Evolutionary conservation across 495 filamentous ascomycete genomes (phyloP).

Genomic region (Podospora fimiseda): DNA sequence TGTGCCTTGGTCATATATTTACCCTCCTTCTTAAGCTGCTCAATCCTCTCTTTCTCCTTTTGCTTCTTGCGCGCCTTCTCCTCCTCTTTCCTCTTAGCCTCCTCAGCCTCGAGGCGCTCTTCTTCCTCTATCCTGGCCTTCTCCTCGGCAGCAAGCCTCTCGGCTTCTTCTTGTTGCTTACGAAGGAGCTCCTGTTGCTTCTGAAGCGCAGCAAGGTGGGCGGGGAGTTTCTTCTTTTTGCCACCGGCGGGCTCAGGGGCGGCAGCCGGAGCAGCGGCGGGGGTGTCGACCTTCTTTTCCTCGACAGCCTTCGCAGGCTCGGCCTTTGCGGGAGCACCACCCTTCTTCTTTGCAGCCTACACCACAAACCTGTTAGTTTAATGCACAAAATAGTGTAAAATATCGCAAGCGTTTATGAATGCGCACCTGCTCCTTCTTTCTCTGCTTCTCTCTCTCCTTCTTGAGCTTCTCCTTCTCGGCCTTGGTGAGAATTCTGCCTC

Average conservation of each 20-base stretch:
- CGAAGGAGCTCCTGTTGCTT: constrained; percentile 84
- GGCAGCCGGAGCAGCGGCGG: constrained; percentile 22
- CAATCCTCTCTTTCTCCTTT: constrained; percentile 91
- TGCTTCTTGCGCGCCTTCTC: constrained; percentile 76
- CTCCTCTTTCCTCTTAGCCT: constrained; percentile 45
- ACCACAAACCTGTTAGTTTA: constrained; percentile 15
- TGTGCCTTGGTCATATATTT: constrained; percentile 94
- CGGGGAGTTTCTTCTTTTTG: constrained; percentile 87
- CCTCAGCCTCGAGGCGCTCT: constrained; percentile 62
- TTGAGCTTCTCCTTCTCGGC: constrained; percentile 94
- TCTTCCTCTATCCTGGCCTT: constrained; percentile 65
- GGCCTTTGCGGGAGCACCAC: constrained; percentile 42
- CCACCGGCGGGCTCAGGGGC: constrained; percentile 46
- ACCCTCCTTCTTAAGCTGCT: constrained; percentile 91
- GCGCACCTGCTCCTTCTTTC: constrained; percentile 81
- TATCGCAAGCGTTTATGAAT: no score
- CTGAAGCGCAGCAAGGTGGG: constrained; percentile 75
- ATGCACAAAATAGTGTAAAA: no score
- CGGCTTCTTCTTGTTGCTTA: constrained; percentile 69
- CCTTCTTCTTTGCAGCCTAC: constrained; percentile 67
- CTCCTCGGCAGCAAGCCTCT: constrained; percentile 62
- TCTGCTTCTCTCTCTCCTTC: constrained; percentile 91
- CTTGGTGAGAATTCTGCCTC: constrained; percentile 74
- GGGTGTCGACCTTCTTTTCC: constrained; percentile 38
- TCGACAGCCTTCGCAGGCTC: constrained; percentile 43